Conservation (phyloP, 2,329 filamentous ascomycete species). For the Malbranchea zuffiana region DNA sequence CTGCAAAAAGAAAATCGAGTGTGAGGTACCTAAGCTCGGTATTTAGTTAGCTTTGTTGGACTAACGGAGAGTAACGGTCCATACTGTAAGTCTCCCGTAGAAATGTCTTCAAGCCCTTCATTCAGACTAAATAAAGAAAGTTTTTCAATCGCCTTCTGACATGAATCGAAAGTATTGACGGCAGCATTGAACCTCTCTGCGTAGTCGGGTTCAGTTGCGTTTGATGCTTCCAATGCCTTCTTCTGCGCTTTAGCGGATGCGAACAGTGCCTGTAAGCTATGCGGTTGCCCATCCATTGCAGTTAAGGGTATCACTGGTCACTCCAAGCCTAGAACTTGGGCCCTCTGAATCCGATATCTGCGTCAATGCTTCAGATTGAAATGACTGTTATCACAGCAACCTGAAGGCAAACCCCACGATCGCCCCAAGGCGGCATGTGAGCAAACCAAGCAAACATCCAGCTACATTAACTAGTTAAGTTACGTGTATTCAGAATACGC, state of each 20-base stretch:
- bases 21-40: slow-evolving; percentile 53
- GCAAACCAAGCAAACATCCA: too few species aligned
- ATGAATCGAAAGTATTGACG: slow-evolving; percentile 62
- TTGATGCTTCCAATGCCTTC: slow-evolving; percentile 47
- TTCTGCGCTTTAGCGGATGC: slow-evolving; percentile 45
- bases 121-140: slow-evolving; percentile 83
- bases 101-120: slow-evolving; percentile 75
- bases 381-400: too few species aligned
- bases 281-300: slow-evolving; percentile 33
- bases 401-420: too few species aligned
- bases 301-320: too few species aligned
- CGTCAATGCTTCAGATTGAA: too few species aligned
- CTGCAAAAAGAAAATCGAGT: slow-evolving; percentile 66
- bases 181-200: slow-evolving; percentile 56
- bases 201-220: slow-evolving; percentile 55
- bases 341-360: too few species aligned
- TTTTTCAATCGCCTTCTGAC: slow-evolving; percentile 55
- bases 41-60: slow-evolving; percentile 16
- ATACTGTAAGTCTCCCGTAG: slow-evolving; percentile 72
- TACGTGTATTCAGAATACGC: too few species aligned
- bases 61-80: background rate
- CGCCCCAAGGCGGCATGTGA: too few species aligned
- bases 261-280: slow-evolving; percentile 47
- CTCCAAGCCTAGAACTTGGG: too few species aligned
- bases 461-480: too few species aligned